phyloP scores from a whole-genome alignment of 768 basidiomycete genomes.

The Leucocoprinus birnbaumii region DNA sequence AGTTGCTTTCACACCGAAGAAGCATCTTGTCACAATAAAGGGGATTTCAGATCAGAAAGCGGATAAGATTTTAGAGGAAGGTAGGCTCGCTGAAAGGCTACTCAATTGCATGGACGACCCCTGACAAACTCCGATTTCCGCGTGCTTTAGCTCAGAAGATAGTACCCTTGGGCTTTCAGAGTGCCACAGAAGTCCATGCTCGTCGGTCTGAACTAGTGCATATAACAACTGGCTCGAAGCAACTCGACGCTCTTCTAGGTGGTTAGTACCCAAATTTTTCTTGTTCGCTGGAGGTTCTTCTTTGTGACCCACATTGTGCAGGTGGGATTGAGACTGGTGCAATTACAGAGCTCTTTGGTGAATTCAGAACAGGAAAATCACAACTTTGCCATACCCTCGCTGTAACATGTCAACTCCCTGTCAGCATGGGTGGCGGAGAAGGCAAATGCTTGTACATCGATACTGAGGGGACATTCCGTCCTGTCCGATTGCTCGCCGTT shows the following conservation, averaged over 20 bases:
- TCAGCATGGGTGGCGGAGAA: constrained; percentile 97
- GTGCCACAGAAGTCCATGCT: constrained; percentile 96
- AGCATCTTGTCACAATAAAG: constrained; percentile 84
- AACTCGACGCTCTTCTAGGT: constrained; percentile 92
- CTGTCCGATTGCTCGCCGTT: constrained; percentile 89
- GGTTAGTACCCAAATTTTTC: constrained; percentile 44
- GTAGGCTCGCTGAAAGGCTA: constrained; percentile 38
- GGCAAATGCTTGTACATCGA: constrained; percentile 99
- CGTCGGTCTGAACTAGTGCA: constrained; percentile 92
- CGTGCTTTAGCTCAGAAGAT: constrained; percentile 78
- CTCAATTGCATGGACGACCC: not conserved
- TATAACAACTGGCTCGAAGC: constrained; percentile 95
- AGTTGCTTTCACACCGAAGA: constrained; percentile 96
- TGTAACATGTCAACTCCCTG: constrained; percentile 96
- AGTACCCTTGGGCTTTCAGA: constrained; percentile 95
- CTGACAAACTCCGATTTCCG: not conserved
- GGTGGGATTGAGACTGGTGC: constrained; percentile 98
- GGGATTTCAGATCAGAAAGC: constrained; percentile 97
- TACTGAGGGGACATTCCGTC: constrained; percentile 98
- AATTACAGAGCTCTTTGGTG: constrained; percentile 97
- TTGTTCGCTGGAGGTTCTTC: constrained; percentile 8
- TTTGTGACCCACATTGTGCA: constrained; percentile 24
- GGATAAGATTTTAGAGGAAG: constrained; percentile 92
- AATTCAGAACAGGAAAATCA: constrained; percentile 98
- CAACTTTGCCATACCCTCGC: constrained; percentile 98